A percentile compares a stretch with the other conserved stretches of the same genome.
Conservation (phyloP, 768 basidiomycete species). For the Xerocomus brunneocitrinus region DNA sequence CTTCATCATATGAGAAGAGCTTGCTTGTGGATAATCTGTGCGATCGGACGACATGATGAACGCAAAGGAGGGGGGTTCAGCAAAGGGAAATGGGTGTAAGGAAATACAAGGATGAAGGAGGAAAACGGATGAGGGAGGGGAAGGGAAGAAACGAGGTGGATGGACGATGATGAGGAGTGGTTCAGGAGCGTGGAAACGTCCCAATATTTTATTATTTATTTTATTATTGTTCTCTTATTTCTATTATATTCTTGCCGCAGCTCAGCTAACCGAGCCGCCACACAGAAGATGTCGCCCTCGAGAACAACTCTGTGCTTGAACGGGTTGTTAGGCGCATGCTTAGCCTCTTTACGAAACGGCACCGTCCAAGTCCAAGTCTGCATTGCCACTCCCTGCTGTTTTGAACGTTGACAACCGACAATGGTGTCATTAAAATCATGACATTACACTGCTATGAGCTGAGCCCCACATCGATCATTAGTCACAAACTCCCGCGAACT, state of each 20-base stretch:
- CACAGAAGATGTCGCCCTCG: not conserved
- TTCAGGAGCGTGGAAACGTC: slow-evolving; percentile 30
- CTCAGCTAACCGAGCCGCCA: too few relatives aligned
- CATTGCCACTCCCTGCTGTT: too few relatives aligned
- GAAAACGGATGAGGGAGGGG: slow-evolving; percentile 21
- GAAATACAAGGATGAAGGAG: slow-evolving; percentile 18
- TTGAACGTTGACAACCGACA: not conserved
- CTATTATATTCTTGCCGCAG: not conserved
- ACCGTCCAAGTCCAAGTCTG: too few relatives aligned
- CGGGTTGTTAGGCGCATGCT: not conserved
- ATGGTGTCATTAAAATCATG: not conserved
- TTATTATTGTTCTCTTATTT: slow-evolving; percentile 2
- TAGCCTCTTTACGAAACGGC: too few relatives aligned
- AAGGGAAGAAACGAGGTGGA: slow-evolving; percentile 30
- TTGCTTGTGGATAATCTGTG: slow-evolving; percentile 41
- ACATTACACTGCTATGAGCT: not conserved
- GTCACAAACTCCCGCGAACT: not conserved
- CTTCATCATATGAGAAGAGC: slow-evolving; percentile 96
- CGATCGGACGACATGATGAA: slow-evolving; percentile 40
- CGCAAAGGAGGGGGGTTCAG: slow-evolving; percentile 17
- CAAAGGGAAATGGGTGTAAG: slow-evolving; percentile 7
- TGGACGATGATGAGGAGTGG: slow-evolving; percentile 23
- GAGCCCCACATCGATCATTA: too few relatives aligned
- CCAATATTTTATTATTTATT: slow-evolving; percentile 23
- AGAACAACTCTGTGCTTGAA: too few relatives aligned